Conservation (phyloP, 768 basidiomycete genomes). For the Sarcomyxa edulis region DNA sequence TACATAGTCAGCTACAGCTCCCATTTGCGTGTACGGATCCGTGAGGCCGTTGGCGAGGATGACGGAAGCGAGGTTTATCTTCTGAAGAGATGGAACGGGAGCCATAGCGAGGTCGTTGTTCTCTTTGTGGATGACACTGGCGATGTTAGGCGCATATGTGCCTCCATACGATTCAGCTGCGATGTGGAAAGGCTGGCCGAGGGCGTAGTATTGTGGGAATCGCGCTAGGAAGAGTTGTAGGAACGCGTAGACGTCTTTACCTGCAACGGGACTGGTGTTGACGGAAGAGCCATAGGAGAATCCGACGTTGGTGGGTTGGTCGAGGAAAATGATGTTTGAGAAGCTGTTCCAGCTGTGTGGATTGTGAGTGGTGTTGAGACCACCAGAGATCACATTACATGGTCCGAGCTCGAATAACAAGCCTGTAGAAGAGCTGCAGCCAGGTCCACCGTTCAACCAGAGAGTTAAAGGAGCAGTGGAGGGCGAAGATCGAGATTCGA, state of each 20-base stretch:
- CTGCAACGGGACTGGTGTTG: conserved; percentile 78
- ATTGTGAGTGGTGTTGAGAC: conserved; percentile 68
- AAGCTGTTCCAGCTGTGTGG: conserved; percentile 81
- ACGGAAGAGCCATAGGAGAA: conserved; percentile 80
- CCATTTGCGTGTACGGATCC: conserved; percentile 79
- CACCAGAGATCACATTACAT: conserved; percentile 66
- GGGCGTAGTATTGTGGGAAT: conserved; percentile 74
- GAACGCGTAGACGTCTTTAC: conserved; percentile 87
- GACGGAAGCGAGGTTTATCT: conserved; percentile 78
- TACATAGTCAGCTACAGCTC: conserved; percentile 73
- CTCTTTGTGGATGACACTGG: conserved; percentile 71
- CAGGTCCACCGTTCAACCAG: conserved; percentile 86
- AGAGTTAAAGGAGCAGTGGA: conserved; percentile 76
- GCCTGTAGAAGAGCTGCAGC: conserved; percentile 71
- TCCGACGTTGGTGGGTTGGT: conserved; percentile 85
- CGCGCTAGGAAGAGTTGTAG: conserved; percentile 74
- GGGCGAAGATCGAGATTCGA: conserved; percentile 77
- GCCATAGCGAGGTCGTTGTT: conserved; percentile 50
- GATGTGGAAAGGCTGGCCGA: conserved; percentile 66
- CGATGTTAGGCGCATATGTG: conserved; percentile 83
- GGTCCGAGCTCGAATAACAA: conserved; percentile 92
- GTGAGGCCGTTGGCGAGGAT: conserved; percentile 88
- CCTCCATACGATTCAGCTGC: conserved; percentile 80
- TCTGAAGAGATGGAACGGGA: conserved; percentile 43
- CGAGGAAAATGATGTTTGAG: conserved; percentile 74